A percentile compares a stretch with the other conserved stretches of the same genome.
Evolutionary conservation across 192 early-diverging fungal species (phyloP).

Genomic region (Phycomyces nitens): DNA sequence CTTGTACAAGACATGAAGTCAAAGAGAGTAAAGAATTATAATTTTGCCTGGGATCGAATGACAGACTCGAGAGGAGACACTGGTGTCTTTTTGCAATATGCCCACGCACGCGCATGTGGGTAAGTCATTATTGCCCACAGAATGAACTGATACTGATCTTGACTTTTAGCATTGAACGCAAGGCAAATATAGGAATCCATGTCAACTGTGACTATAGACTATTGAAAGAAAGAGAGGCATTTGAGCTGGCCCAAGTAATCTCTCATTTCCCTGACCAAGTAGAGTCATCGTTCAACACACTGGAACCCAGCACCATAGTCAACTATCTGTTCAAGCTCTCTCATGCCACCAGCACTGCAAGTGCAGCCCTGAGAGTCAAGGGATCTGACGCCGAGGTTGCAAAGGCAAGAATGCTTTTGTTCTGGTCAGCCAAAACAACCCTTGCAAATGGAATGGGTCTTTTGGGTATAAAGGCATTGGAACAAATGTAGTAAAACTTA

Average conservation of each 20-base stretch:
- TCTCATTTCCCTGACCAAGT: constrained; percentile 83
- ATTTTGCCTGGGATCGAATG: constrained; percentile 87
- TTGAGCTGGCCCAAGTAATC: constrained; percentile 67
- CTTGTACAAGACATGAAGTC: constrained; percentile 85
- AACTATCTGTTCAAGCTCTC: constrained; percentile 74
- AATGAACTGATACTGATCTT: neutral
- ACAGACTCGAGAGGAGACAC: constrained; percentile 89
- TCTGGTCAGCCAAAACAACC: constrained; percentile 71
- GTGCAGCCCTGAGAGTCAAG: constrained; percentile 64
- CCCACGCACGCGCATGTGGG: constrained; percentile 91
- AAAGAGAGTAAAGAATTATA: constrained; percentile 85
- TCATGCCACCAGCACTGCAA: constrained; percentile 74
- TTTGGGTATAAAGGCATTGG: constrained; percentile 72
- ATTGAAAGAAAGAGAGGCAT: constrained; percentile 65
- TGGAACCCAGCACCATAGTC: constrained; percentile 79
- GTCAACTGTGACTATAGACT: constrained; percentile 51
- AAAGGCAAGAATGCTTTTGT: constrained; percentile 73
- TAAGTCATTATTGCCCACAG: constrained; percentile 27
- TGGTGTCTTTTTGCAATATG: constrained; percentile 94
- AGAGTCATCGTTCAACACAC: constrained; percentile 43
- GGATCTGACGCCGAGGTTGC: constrained; percentile 61
- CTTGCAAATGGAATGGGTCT: constrained; percentile 75
- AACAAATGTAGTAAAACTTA: constrained; percentile 86
- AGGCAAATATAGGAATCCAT: constrained; percentile 44
- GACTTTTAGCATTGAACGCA: constrained; percentile 63